Evolutionary conservation across 1,139 yeast species (phyloP), one percentile per base, ranked within the genome.

Genomic region (Sugiyamaella japonica): DNA sequence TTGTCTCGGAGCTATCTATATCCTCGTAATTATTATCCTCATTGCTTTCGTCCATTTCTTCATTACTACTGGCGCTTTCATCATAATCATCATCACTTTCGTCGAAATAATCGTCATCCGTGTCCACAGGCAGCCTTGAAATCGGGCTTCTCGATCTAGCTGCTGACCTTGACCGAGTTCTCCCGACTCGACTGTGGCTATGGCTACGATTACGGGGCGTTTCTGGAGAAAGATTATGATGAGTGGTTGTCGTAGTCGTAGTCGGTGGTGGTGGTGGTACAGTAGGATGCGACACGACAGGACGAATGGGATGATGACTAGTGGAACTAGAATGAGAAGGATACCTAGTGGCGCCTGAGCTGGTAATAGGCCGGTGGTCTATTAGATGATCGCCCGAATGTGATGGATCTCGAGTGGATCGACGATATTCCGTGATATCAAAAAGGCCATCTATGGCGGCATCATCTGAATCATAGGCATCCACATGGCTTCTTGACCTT

Each of bases 11-110:
- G 4, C 81, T 77, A 63, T 76, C 83, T 63, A 84, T 83, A 16
- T 89, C 87, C 56, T 53, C 50, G 31, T 80, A 78, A 7, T 85
- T 85, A 10, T 83, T 82, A 54, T 82, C 54, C 25, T 38, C 54
- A 23, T 53, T 54, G 20, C 55, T 52, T 16, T 57, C 65, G 25
- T 56, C 61, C 31, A 59, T 61, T 25, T 51, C 57, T 16, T 45
- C 56, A 32, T 50, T 42, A 23, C 43, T 41, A 15, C 39, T 42
- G 17, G 32, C 58, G 37, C 25, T 20, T 20, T 20, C 25, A 20
- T 56, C 61, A 2, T 55, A 53, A 9, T 56, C 61, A 2, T 56
- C 54, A 17, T 41, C 44, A 15, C 38, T 52, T 15, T 45, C 43
- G 34, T 53, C 49, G 42, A 16, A 37, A 17, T 36, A 37, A 29